Evolutionary conservation across 768 basidiomycete genomes (phyloP).

Genomic region (Tulasnella sp.): DNA sequence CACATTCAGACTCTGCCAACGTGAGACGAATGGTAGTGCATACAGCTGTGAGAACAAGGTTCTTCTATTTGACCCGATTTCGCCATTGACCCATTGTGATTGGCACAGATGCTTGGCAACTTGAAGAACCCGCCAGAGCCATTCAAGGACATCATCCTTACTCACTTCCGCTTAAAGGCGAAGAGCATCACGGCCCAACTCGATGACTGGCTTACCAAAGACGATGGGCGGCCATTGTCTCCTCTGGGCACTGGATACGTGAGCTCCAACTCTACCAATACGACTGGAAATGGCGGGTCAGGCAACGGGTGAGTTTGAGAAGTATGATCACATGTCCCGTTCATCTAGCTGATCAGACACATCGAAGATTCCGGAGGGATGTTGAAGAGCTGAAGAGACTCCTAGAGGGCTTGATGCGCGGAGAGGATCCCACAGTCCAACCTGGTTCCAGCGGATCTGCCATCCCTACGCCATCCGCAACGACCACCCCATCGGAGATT

Average conservation of each 20-base stretch:
- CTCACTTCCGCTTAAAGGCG: slow-evolving; percentile 85
- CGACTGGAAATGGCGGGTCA: not conserved
- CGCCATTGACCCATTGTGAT: not conserved
- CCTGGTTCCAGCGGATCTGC: not conserved
- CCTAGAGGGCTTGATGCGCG: not conserved
- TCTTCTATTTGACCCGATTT: not conserved
- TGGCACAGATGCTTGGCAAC: slow-evolving; percentile 69
- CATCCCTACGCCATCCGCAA: not conserved
- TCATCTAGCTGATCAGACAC: not conserved
- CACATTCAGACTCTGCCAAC: slow-evolving; percentile 70
- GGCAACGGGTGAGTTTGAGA: not conserved
- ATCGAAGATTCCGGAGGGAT: slow-evolving; percentile 47
- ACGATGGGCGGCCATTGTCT: slow-evolving; percentile 58
- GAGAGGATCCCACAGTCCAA: slow-evolving; percentile 6
- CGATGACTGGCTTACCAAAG: slow-evolving; percentile 65
- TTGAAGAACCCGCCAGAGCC: slow-evolving; percentile 75
- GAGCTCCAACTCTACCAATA: not conserved
- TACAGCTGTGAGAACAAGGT: slow-evolving; percentile 56
- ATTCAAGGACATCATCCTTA: slow-evolving; percentile 78
- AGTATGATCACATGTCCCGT: too few relatives aligned
- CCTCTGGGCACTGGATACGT: slow-evolving; percentile 41
- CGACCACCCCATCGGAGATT: not conserved
- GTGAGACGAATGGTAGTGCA: slow-evolving; percentile 86
- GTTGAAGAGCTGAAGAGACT: slow-evolving; percentile 58
- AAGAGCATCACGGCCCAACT: slow-evolving; percentile 60